Percentiles rank a stretch among this genome's conserved stretches.
These are phyloP conservation scores for Thinopyrum obtusiflorum DNA, from an alignment of 202 grass and related monocot genomes.

Conservation along the genomic window DNA sequence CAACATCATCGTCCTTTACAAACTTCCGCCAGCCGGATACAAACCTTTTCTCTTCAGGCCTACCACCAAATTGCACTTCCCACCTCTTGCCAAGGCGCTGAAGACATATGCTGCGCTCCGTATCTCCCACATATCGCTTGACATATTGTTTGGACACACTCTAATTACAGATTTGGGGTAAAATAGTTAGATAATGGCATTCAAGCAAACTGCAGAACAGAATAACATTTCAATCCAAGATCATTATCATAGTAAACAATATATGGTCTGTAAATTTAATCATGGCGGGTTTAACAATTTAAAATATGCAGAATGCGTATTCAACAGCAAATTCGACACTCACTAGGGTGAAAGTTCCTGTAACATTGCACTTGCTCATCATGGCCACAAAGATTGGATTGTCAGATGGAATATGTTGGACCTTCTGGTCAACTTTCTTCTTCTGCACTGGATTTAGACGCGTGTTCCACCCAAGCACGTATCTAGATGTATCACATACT, in stretches of 20 bases:
- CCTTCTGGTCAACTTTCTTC: neutral
- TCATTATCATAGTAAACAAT: neutral
- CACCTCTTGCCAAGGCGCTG: conserved; percentile 9
- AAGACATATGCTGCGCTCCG: neutral
- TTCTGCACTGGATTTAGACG: neutral
- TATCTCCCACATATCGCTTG: neutral
- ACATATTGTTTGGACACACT: conserved; percentile 14
- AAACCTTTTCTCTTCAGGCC: neutral
- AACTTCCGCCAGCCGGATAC: conserved; percentile 36
- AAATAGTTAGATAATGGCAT: neutral
- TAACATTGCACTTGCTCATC: conserved; percentile 20
- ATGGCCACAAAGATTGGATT: conserved; percentile 19
- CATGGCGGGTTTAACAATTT: neutral
- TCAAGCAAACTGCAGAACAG: neutral
- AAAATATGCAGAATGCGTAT: neutral
- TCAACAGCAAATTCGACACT: neutral
- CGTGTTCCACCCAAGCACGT: neutral
- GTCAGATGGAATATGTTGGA: neutral
- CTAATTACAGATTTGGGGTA: conserved; percentile 10
- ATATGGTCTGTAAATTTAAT: neutral
- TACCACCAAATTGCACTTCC: neutral
- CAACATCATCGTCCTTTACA: conserved; percentile 20
- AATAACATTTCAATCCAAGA: neutral
- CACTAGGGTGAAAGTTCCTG: neutral
- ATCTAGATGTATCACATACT: neutral